Conservation (phyloP, 371 early-diverging fungal species). For the Mortierella sp. region DNA sequence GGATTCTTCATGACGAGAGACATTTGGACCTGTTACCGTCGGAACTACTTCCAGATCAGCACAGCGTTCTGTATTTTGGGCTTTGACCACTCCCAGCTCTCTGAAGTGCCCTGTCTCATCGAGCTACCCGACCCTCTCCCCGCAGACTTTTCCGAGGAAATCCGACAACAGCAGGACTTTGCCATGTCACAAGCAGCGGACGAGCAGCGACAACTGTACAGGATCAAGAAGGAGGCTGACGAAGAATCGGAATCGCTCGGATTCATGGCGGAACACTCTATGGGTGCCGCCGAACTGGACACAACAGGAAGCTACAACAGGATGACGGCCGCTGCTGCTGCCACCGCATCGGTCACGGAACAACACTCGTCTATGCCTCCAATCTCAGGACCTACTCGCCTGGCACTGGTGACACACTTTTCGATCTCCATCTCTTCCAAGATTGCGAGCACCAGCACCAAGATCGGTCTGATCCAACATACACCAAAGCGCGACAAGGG, state of each 20-base stretch:
- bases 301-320: constrained; percentile 11
- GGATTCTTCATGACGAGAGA: constrained; percentile 84
- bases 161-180: background rate
- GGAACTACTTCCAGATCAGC: constrained; percentile 93
- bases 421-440: constrained; percentile 76
- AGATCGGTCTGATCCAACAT: constrained; percentile 87
- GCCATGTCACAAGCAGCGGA: background rate
- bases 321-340: background rate
- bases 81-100: constrained; percentile 60
- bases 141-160: background rate
- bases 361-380: background rate
- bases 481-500: constrained; percentile 96
- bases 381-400: constrained; percentile 2
- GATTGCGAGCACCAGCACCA: constrained; percentile 68
- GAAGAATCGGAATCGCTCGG: background rate
- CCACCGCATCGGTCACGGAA: background rate
- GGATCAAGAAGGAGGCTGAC: background rate
- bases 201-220: constrained; percentile 15
- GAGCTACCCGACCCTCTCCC: constrained; percentile 42
- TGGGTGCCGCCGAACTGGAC: background rate
- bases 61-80: constrained; percentile 73
- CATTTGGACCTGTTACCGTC: constrained; percentile 92
- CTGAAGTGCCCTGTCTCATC: constrained; percentile 71
- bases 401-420: constrained; percentile 63
- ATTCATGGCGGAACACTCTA: background rate